These are phyloP conservation scores for Ambrosia artemisiifolia DNA, from an alignment of 129 eudicot species.

Conservation along the genomic window DNA sequence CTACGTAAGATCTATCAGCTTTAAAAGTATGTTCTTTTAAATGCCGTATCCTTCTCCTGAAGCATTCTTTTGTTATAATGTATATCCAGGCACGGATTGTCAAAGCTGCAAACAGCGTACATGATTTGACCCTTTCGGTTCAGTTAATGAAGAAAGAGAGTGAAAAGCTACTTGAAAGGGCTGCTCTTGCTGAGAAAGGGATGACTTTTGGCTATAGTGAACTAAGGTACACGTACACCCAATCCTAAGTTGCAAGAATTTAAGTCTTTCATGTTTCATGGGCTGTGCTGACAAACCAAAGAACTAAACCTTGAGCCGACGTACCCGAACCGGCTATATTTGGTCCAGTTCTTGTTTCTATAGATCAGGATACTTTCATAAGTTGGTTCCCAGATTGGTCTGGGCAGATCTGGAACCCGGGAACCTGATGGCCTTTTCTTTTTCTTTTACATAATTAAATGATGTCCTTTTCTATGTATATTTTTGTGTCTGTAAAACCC, in stretches of 20 bases:
- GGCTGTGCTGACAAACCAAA: no score
- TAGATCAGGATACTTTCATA: neutral
- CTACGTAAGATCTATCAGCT: constrained; percentile 1
- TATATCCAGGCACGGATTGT: constrained; percentile 67
- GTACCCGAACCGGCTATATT: neutral
- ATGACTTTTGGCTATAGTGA: constrained; percentile 67
- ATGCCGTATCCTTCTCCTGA: neutral
- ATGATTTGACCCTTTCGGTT: constrained; percentile 61
- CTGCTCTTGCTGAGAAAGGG: constrained; percentile 81
- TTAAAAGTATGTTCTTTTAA: neutral
- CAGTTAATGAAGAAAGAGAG: constrained; percentile 92
- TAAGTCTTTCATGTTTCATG: constrained; percentile 3
- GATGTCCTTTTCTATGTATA: neutral
- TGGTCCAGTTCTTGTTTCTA: neutral
- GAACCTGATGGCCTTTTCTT: neutral
- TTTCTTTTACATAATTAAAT: neutral
- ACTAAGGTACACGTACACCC: constrained; percentile 45
- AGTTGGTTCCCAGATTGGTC: neutral
- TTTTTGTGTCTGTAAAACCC: neutral
- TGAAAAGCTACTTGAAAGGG: constrained; percentile 71
- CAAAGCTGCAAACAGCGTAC: constrained; percentile 69
- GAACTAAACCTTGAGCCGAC: neutral
- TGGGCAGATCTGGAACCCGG: neutral
- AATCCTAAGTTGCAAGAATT: neutral
- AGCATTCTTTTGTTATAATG: constrained; percentile 16